Percentiles rank a stretch among this genome's conserved stretches.
phyloP scores from a whole-genome alignment of 257 asterid genomes.

The Scutellaria minor region DNA sequence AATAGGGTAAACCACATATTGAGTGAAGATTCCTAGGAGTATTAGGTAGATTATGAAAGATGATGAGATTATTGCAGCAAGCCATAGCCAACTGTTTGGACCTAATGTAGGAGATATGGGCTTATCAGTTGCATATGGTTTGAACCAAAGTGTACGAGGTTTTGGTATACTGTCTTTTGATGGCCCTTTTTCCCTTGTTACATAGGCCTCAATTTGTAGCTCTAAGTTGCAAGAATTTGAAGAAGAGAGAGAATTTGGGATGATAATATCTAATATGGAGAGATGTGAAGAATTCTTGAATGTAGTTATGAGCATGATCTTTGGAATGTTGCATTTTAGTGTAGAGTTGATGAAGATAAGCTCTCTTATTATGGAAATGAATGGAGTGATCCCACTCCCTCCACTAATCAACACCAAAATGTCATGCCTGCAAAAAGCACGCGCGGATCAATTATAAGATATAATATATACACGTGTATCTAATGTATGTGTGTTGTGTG shows the following conservation, averaged over 20 bases:
- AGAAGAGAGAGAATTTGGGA: conserved; percentile 56
- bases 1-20: conserved; percentile 72
- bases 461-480: background rate
- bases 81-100: conserved; percentile 89
- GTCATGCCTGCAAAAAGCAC: conserved; percentile 64
- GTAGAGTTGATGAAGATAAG: conserved; percentile 57
- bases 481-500: background rate
- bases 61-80: conserved; percentile 81
- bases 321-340: conserved; percentile 57
- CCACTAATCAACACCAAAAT: conserved; percentile 88
- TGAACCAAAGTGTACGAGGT: conserved; percentile 58
- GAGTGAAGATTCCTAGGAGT: conserved; percentile 65
- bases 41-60: conserved; percentile 72
- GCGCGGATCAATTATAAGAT: background rate
- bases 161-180: conserved; percentile 45
- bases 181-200: conserved; percentile 67
- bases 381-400: conserved; percentile 98
- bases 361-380: conserved; percentile 82
- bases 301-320: conserved; percentile 55
- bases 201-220: conserved; percentile 76
- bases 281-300: conserved; percentile 81
- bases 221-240: conserved; percentile 52
- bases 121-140: conserved; percentile 59
- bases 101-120: conserved; percentile 76
- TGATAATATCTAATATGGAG: conserved; percentile 74